Percentiles rank a stretch among this genome's conserved stretches.
Conservation (phyloP, 768 basidiomycete species). For the Antrodiella citrinella region DNA sequence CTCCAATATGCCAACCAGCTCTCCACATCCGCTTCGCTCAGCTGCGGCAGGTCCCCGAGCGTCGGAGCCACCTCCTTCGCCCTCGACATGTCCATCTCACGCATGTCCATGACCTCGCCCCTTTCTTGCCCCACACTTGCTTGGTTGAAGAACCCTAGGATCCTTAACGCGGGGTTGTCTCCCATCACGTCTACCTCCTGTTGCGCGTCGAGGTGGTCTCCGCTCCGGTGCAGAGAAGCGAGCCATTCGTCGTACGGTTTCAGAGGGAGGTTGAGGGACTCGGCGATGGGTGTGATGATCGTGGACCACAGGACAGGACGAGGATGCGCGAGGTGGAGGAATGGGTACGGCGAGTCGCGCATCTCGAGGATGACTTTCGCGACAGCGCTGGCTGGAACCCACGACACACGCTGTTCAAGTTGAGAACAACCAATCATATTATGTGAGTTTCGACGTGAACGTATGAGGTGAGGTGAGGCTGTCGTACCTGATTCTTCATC, state of each 20-base stretch:
- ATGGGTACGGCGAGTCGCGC: not conserved
- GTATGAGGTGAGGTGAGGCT: not conserved
- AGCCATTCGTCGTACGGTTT: not conserved
- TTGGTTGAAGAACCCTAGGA: slow-evolving; percentile 17
- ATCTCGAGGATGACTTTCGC: not conserved
- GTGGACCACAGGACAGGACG: not conserved
- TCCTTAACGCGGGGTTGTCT: slow-evolving; percentile 20
- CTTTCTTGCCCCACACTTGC: not conserved
- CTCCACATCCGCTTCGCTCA: not conserved
- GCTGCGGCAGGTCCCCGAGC: slow-evolving; percentile 3
- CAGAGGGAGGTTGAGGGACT: not conserved
- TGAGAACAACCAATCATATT: not conserved
- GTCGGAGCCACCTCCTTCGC: slow-evolving; percentile 4
- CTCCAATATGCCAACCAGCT: slow-evolving; percentile 6
- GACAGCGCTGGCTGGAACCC: not conserved
- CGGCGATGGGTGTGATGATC: not conserved
- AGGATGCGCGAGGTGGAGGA: slow-evolving; percentile 1
- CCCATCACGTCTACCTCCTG: slow-evolving; percentile 9
- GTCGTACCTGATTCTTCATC: slow-evolving; percentile 10
- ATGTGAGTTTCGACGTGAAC: too few species aligned
- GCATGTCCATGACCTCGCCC: slow-evolving; percentile 1
- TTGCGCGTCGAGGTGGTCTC: not conserved
- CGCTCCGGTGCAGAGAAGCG: slow-evolving; percentile 2
- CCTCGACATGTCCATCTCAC: not conserved
- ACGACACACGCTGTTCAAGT: not conserved